Evolutionary conservation across 306 rosid species (phyloP).

Genomic region (Gastrolobium bilobum): DNA sequence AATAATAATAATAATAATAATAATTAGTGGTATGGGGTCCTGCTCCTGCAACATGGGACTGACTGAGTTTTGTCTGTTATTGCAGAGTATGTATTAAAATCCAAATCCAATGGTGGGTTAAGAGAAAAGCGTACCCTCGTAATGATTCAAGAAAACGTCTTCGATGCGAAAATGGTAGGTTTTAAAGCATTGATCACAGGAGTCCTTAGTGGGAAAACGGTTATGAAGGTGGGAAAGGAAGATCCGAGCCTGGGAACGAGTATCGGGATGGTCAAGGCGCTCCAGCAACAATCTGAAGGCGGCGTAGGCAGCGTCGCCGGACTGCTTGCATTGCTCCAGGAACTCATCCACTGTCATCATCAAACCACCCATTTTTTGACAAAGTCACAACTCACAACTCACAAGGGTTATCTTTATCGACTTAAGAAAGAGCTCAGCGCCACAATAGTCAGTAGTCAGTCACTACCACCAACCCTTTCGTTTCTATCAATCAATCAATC

Average conservation of each 20-base stretch:
- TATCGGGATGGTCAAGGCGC: conserved; percentile 76
- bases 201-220: conserved; percentile 73
- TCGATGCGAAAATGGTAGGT: conserved; percentile 87
- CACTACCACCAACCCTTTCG: too few relatives aligned
- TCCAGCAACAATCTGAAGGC: conserved; percentile 78
- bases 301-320: conserved; percentile 88
- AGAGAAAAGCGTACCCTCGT: conserved; percentile 61
- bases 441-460: too few relatives aligned
- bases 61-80: background rate
- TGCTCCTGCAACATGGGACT: background rate
- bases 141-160: conserved; percentile 78
- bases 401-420: too few relatives aligned
- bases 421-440: too few relatives aligned
- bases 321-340: conserved; percentile 69
- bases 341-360: conserved; percentile 68
- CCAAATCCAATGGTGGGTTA: background rate
- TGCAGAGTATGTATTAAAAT: background rate
- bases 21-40: background rate
- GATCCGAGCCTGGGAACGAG: conserved; percentile 79
- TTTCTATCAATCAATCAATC: too few relatives aligned
- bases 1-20: too few relatives aligned
- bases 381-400: background rate
- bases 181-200: conserved; percentile 71
- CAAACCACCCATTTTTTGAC: conserved; percentile 26
- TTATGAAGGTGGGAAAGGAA: conserved; percentile 82